These are phyloP conservation scores for Hygrocybe coccinea DNA, from an alignment of 768 basidiomycete species.

Conservation along the genomic window DNA sequence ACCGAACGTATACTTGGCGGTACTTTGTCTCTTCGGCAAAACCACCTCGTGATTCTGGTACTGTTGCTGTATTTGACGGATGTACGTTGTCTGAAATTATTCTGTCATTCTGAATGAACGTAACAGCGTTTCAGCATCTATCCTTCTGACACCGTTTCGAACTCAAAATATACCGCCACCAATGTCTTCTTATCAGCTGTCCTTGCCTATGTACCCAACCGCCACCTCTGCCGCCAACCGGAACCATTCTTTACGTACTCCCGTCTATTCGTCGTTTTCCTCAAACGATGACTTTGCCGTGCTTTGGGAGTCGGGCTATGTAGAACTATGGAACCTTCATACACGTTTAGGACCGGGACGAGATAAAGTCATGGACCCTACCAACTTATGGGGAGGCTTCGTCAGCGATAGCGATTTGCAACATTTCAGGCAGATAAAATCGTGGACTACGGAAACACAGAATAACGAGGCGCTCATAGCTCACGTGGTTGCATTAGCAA, in stretches of 20 bases:
- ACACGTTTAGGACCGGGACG: conserved; percentile 57
- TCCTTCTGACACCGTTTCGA: conserved; percentile 89
- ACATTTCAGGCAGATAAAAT: conserved; percentile 29
- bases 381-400: conserved; percentile 32
- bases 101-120: conserved; percentile 1
- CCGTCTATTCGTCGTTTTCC: conserved; percentile 64
- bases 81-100: conserved; percentile 42
- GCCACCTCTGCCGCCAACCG: conserved; percentile 16
- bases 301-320: conserved; percentile 64
- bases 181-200: conserved; percentile 67
- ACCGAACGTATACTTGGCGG: conserved; percentile 72
- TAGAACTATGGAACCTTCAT: conserved; percentile 66
- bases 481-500: conserved; percentile 39
- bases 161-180: conserved; percentile 97
- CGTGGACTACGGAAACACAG: conserved; percentile 4
- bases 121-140: conserved; percentile 43
- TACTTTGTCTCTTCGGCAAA: conserved; percentile 55
- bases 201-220: conserved; percentile 20
- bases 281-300: conserved; percentile 54
- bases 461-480: not conserved
- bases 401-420: conserved; percentile 19
- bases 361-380: conserved; percentile 57
- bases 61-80: conserved; percentile 87
- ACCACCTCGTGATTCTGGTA: conserved; percentile 73
- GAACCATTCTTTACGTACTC: conserved; percentile 29